phyloP scores from a whole-genome alignment of 2,329 filamentous ascomycete species.

The Epichloe uncinata region DNA sequence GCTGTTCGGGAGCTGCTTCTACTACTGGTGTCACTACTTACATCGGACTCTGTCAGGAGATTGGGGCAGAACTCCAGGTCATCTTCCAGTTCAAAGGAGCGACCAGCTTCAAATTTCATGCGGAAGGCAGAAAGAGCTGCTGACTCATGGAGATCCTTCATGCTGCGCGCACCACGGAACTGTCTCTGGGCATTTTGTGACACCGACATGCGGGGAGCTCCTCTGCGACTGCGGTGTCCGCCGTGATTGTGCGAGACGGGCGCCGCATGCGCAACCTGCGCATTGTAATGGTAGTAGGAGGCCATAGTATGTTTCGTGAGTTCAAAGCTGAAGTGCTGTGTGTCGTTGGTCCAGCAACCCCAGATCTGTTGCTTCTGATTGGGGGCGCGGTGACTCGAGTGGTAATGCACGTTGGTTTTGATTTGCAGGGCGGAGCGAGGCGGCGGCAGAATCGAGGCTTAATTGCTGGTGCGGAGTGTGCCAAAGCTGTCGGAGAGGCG shows the following conservation, averaged over 20 bases:
- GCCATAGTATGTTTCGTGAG: conserved; percentile 32
- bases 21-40: conserved; percentile 34
- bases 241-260: conserved; percentile 61
- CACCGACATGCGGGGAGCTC: conserved; percentile 66
- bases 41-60: conserved; percentile 85
- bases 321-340: neutral
- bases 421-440: neutral
- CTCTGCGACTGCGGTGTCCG: conserved; percentile 61
- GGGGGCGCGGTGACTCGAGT: conserved; percentile 10
- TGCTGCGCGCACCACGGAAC: conserved; percentile 70
- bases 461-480: neutral
- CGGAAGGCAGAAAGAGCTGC: conserved; percentile 66
- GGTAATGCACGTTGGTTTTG: neutral
- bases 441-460: neutral
- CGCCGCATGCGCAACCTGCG: conserved; percentile 44
- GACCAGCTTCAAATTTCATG: conserved; percentile 75
- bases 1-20: neutral
- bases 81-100: conserved; percentile 91
- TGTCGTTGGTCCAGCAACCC: neutral
- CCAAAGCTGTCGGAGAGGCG: neutral
- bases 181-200: conserved; percentile 77
- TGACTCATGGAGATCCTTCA: conserved; percentile 77
- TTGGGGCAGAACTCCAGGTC: conserved; percentile 92
- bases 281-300: conserved; percentile 49
- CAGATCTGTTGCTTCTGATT: neutral